Conservation (phyloP, 2,329 filamentous ascomycete genomes). For the Alternaria alternata region DNA sequence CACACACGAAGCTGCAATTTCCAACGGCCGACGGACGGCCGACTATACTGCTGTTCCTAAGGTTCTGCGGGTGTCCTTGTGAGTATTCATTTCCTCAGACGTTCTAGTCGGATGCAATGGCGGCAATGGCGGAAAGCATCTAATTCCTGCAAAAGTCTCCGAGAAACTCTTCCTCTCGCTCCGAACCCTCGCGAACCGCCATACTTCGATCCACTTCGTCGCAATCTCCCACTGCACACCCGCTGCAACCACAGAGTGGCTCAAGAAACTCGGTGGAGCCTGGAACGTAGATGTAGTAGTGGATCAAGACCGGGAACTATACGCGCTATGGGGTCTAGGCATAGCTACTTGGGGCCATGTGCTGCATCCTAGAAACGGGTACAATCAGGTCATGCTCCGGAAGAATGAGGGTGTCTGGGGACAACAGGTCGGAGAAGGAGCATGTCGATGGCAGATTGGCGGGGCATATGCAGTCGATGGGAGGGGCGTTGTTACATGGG, state of each 20-base stretch:
- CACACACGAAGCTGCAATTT: slow-evolving; percentile 41
- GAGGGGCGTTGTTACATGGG: slow-evolving; percentile 45
- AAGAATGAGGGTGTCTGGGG: slow-evolving; percentile 49
- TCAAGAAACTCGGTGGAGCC: slow-evolving; percentile 65
- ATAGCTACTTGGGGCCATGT: slow-evolving; percentile 47
- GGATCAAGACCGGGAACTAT: slow-evolving; percentile 65
- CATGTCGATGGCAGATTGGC: slow-evolving; percentile 48
- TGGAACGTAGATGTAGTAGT: slow-evolving; percentile 65
- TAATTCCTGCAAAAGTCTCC: slow-evolving; percentile 34
- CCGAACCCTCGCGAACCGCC: slow-evolving; percentile 63
- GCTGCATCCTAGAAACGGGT: slow-evolving; percentile 46
- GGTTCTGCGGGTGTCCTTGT: slow-evolving; percentile 50
- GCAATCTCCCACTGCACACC: slow-evolving; percentile 68
- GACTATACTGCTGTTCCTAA: slow-evolving; percentile 43
- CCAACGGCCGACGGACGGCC: slow-evolving; percentile 42
- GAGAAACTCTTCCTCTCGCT: slow-evolving; percentile 64
- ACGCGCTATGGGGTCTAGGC: slow-evolving; percentile 69
- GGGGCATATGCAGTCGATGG: slow-evolving; percentile 46
- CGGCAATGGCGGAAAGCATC: neutral
- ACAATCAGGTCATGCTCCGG: slow-evolving; percentile 46
- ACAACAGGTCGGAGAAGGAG: slow-evolving; percentile 46
- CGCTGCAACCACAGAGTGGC: slow-evolving; percentile 65
- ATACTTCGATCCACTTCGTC: slow-evolving; percentile 62
- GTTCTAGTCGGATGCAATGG: neutral
- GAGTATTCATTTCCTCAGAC: slow-evolving; percentile 12